Evolutionary conservation across 2,329 filamentous ascomycete species (phyloP), one percentile per base, ranked within the genome.

Genomic region (Aspergillus texensis): DNA sequence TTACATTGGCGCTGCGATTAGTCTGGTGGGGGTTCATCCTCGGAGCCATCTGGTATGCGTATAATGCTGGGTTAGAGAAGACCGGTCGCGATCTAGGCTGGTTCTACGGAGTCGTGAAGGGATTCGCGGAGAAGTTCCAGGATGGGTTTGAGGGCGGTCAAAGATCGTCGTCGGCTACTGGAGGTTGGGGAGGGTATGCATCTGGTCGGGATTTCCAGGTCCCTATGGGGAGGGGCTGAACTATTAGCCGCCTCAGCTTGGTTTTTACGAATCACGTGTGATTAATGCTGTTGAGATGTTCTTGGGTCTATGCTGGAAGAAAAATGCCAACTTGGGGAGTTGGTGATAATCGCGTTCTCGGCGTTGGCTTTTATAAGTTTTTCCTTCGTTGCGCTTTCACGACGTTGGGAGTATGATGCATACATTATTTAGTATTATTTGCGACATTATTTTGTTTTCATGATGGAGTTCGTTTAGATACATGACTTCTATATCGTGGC

Each of bases 61-160:
- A 85, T 65, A 68, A 62, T 24, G 71, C 74, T 12, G 79, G 79
- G 0, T 59, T 70, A 57, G 76, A 76, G 57, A 73, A 71, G 58
- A 73, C 78, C 0, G 63, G 68, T n/a, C 64, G 65, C 28, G 78
- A 79, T 63, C 52, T 75, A 0, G 77, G 76, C 0, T 86, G 83
- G 83, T 62, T 86, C 76, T 88, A 89, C 72, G 81, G 92, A 2
- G 89, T 93, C 0, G 74, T 89, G 19, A 86, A 88, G 67, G 87
- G 87, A 62, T 89, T 89, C 67, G 79, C 86, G 16, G 81, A 83
- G 64, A 91, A 95, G 77, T 73, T 85, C 26, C 67, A 74, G 66
- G 60, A 54, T 61, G 66, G 71, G 67, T 63, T 75, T 78, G 78
- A 68, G 24, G 71, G 63, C 6, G 65, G 62, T 24, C 24, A 53